Evolutionary conservation across 2,329 filamentous ascomycete species (phyloP).

Genomic region (Coleophoma cylindrospora): DNA sequence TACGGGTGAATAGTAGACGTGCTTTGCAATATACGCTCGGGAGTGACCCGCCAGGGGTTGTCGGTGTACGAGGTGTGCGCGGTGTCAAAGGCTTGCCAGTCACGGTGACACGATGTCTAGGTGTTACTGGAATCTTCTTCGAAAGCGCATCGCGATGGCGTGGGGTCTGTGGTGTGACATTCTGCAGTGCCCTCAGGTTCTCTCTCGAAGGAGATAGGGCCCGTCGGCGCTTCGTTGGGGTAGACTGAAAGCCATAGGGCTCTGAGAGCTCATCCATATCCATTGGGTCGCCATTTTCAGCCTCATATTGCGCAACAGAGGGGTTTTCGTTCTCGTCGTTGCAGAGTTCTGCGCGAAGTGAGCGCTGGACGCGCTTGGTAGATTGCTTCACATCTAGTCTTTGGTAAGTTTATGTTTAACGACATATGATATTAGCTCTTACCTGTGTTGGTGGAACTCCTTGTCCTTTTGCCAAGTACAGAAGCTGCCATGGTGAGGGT

Average conservation of each 20-base stretch:
- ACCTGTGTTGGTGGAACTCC: slow-evolving; percentile 31
- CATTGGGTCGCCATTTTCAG: slow-evolving; percentile 30
- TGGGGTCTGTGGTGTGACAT: slow-evolving; percentile 67
- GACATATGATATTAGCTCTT: slow-evolving; percentile 17
- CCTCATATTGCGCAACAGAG: slow-evolving; percentile 31
- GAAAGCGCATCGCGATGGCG: slow-evolving; percentile 75
- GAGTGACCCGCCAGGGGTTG: slow-evolving; percentile 57
- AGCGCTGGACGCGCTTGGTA: slow-evolving; percentile 37
- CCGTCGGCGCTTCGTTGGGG: slow-evolving; percentile 40
- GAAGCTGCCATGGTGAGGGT: slow-evolving; percentile 25
- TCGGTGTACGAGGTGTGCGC: slow-evolving; percentile 70
- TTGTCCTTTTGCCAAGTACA: slow-evolving; percentile 41
- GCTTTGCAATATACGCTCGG: slow-evolving; percentile 83
- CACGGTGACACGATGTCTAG: slow-evolving; percentile 77
- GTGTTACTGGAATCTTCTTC: slow-evolving; percentile 67
- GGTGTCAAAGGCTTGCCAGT: slow-evolving; percentile 71
- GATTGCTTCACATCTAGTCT: slow-evolving; percentile 15
- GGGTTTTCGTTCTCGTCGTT: slow-evolving; percentile 68
- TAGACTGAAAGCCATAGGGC: slow-evolving; percentile 21
- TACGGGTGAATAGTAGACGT: slow-evolving; percentile 78
- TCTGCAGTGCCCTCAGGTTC: slow-evolving; percentile 36
- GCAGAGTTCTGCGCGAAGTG: slow-evolving; percentile 33
- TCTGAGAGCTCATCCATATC: slow-evolving; percentile 33
- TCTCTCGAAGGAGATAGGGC: slow-evolving; percentile 41
- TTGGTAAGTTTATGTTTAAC: slow-evolving; percentile 4